phyloP scores from a whole-genome alignment of 768 basidiomycete genomes.

The Tricholoma furcatifolium region DNA sequence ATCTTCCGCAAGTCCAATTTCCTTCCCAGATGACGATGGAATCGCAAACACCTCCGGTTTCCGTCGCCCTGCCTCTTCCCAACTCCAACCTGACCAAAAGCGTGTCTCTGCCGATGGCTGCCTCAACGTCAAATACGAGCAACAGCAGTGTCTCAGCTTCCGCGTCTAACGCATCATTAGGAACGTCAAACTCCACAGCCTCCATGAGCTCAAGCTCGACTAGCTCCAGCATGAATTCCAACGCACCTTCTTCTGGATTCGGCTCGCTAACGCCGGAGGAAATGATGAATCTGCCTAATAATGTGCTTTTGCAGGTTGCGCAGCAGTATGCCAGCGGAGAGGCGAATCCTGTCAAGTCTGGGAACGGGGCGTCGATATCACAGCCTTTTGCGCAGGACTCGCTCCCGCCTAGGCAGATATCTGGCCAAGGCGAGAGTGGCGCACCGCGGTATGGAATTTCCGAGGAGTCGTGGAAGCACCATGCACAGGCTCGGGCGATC shows the following conservation, averaged over 20 bases:
- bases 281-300: constrained; percentile 45
- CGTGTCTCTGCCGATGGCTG: constrained; percentile 70
- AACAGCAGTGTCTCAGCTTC: constrained; percentile 40
- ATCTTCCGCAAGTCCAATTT: constrained; percentile 48
- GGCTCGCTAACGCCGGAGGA: constrained; percentile 54
- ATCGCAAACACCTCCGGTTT: constrained; percentile 37
- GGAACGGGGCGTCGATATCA: constrained; percentile 30
- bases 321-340: constrained; percentile 45
- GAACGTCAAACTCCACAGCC: constrained; percentile 48
- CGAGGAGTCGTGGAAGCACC: constrained; percentile 84
- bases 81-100: constrained; percentile 52
- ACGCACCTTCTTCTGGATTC: constrained; percentile 49
- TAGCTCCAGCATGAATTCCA: constrained; percentile 41
- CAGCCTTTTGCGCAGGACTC: constrained; percentile 43
- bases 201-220: constrained; percentile 55
- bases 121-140: constrained; percentile 34
- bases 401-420: constrained; percentile 28
- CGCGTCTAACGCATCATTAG: constrained; percentile 47
- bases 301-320: constrained; percentile 45
- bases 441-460: constrained; percentile 56
- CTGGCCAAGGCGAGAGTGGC: constrained; percentile 32
- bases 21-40: constrained; percentile 29
- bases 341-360: constrained; percentile 24
- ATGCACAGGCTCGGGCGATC: constrained; percentile 80
- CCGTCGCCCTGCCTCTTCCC: constrained; percentile 50